Base-by-base conservation (phyloP, 2,329 filamentous ascomycete genomes). In the Aspergillus udagawae region DNA sequence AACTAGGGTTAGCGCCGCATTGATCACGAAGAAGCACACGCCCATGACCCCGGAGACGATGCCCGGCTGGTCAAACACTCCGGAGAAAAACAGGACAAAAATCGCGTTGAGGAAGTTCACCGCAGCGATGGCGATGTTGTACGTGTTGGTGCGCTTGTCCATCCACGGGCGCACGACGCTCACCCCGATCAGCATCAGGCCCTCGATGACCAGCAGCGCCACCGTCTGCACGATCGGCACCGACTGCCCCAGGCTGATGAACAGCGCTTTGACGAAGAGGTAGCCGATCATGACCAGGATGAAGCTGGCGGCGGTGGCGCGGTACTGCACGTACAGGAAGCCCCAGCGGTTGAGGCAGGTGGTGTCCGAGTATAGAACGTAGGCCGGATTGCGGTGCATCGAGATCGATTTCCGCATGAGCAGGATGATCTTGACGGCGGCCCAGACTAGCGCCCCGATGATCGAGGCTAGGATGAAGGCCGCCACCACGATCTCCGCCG, bases 91-190 rank as follows among this genome's bases (percentile, higher is more conserved):
- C 53, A 97, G 80, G 38, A 97, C 79, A 79, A 95, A 94, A 73
- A 97, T 86, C 55, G 89, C 84, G 75, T 94, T 96, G 67, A 96
- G 73, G 73, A 96, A 95, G 80, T 96, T 96, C 75, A 96, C 82
- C 48, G 85, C 88, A 60, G 86, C 89, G 67, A 97, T 97, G 60
- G 91, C 85, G 68, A 97, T 96, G 77, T 97, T 96, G 83, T 96
- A 96, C 45, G 87, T 86, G 75, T 97, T 97, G 60, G 91, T 96
- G 79, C 92, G 93, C 84, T 96, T 96, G 82, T 97, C 93, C 92
- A 97, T 97, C 88, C 91, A 97, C 14, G 92, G 92, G 56, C 90
- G 87, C 63, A 96, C 78, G 52, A 96, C 86, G 57, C 86, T 88
- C 55, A 91, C 86, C n/a, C 78, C 85, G 65, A 96, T 87, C 54